These are phyloP conservation scores for Colletotrichum horii DNA, from an alignment of 2,329 filamentous ascomycete genomes.

Conservation along the genomic window DNA sequence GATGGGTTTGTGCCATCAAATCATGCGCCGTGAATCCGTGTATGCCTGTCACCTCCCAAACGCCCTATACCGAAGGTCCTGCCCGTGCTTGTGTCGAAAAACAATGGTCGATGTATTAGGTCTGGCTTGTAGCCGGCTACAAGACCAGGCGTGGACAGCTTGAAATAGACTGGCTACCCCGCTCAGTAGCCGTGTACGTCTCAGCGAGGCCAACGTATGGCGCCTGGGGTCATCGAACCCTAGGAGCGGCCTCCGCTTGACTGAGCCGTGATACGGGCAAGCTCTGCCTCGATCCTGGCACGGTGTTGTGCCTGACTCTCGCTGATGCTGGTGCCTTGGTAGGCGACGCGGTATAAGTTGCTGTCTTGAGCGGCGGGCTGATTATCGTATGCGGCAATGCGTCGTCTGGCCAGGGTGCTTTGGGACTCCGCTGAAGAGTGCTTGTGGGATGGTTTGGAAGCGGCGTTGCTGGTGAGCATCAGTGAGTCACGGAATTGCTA, in stretches of 20 bases:
- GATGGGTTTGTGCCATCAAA: fast-evolving
- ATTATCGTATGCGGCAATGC: not conserved
- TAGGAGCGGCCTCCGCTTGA: not conserved
- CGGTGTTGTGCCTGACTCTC: not conserved
- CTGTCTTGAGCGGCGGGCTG: not conserved
- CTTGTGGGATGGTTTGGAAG: not conserved
- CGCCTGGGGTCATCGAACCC: fast-evolving
- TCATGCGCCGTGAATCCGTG: not conserved
- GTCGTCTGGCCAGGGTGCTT: not conserved
- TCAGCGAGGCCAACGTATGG: fast-evolving
- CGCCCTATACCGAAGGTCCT: fast-evolving
- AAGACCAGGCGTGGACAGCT: fast-evolving
- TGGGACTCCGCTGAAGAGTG: not conserved
- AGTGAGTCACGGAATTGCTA: not conserved
- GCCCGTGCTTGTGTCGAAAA: fast-evolving
- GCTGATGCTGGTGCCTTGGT: not conserved
- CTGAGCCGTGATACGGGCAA: not conserved
- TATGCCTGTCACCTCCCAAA: not conserved
- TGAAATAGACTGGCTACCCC: fast-evolving
- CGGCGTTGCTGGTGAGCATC: not conserved
- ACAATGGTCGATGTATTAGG: fast-evolving
- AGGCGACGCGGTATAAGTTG: not conserved
- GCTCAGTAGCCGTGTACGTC: fast-evolving
- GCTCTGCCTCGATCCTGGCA: not conserved
- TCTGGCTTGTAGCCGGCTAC: not conserved